Conservation (phyloP, 805 yeast species). For the Ogataea sp. region DNA sequence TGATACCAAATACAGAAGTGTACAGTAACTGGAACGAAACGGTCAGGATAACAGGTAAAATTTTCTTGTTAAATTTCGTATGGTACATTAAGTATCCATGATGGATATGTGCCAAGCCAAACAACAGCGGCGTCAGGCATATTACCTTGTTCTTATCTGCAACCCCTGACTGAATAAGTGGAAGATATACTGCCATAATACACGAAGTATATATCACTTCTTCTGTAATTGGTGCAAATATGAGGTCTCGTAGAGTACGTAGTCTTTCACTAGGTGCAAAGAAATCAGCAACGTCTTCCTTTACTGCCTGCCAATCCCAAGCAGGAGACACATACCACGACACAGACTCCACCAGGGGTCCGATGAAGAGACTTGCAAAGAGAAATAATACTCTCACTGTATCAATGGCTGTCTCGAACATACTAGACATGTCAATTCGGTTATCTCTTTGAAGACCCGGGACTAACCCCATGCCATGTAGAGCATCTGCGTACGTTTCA, state of each 20-base stretch:
- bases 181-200: conserved; percentile 24
- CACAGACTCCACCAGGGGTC: no score
- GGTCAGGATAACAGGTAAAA: conserved; percentile 19
- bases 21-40: conserved; percentile 45
- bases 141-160: conserved; percentile 13
- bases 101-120: conserved; percentile 75
- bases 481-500: not conserved
- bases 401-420: no score
- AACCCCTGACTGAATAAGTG: conserved; percentile 8
- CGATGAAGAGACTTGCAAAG: no score
- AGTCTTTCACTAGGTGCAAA: conserved; percentile 8
- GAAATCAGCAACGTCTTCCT: conserved; percentile 2
- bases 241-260: conserved; percentile 44
- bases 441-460: conserved; percentile 19
- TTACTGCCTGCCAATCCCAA: not conserved
- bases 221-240: conserved; percentile 74
- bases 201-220: conserved; percentile 61
- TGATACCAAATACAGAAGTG: conserved; percentile 65
- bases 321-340: conserved; percentile 10
- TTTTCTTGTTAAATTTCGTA: conserved; percentile 15
- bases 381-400: no score
- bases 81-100: conserved; percentile 49
- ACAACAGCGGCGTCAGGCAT: conserved; percentile 48
- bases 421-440: no score
- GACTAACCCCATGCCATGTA: conserved; percentile 23